These are phyloP conservation scores for Boletus eberwhitei DNA, from an alignment of 768 basidiomycete species.

Conservation along the genomic window DNA sequence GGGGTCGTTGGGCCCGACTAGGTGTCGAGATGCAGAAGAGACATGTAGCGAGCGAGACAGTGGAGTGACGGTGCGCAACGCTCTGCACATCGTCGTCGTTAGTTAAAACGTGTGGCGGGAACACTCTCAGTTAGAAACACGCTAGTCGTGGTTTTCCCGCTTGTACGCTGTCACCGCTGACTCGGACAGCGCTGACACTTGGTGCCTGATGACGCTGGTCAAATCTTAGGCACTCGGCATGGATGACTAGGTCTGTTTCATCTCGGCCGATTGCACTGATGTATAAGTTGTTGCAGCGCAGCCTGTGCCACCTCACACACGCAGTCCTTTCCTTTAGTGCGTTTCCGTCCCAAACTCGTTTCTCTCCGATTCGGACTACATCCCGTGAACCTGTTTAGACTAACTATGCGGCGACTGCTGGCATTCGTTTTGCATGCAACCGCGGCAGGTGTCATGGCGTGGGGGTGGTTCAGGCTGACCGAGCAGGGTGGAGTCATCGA, in stretches of 20 bases:
- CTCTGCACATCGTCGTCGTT: background rate
- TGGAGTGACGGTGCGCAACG: background rate
- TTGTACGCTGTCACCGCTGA: too few species aligned
- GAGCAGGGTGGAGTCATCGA: constrained; percentile 10
- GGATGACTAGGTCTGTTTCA: background rate
- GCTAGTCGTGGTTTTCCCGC: too few species aligned
- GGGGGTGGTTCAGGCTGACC: constrained; percentile 30
- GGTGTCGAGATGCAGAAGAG: constrained; percentile 31
- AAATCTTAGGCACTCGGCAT: too few species aligned
- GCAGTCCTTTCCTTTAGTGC: background rate
- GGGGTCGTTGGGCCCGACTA: constrained; percentile 73
- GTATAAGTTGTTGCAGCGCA: background rate
- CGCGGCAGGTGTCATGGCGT: constrained; percentile 34
- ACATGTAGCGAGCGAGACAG: constrained; percentile 17
- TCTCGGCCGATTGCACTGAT: background rate
- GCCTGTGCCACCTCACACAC: background rate
- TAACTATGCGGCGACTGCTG: constrained; percentile 8
- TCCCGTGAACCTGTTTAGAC: background rate
- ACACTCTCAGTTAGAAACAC: background rate
- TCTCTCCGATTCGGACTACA: background rate
- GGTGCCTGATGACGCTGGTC: too few species aligned
- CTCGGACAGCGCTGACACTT: too few species aligned
- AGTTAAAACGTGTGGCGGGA: background rate
- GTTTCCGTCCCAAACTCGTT: background rate
- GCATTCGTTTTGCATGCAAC: constrained; percentile 31